These are phyloP conservation scores for Pleurotus tuoliensis DNA, from an alignment of 768 basidiomycete genomes.

Conservation along the genomic window DNA sequence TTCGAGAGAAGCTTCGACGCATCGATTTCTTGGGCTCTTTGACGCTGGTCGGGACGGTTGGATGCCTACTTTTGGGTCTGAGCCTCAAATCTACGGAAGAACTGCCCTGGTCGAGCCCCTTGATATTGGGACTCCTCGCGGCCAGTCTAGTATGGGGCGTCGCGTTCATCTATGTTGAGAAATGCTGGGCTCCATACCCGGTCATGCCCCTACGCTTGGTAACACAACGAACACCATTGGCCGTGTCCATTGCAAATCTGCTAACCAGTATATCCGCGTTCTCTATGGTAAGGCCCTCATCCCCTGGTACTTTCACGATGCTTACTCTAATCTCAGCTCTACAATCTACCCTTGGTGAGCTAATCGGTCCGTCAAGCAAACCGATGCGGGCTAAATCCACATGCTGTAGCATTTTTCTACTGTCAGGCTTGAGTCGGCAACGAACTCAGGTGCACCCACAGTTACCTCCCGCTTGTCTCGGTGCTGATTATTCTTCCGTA, in stretches of 20 bases:
- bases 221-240: constrained; percentile 73
- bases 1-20: constrained; percentile 64
- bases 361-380: background rate
- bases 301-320: constrained; percentile 10
- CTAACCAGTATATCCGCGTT: constrained; percentile 75
- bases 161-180: constrained; percentile 77
- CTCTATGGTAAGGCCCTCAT: constrained; percentile 54
- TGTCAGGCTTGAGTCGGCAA: constrained; percentile 65
- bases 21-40: constrained; percentile 85
- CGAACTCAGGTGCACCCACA: constrained; percentile 57
- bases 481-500: constrained; percentile 12
- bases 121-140: constrained; percentile 64
- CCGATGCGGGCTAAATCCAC: constrained; percentile 6
- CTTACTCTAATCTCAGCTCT: constrained; percentile 44
- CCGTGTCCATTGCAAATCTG: constrained; percentile 77
- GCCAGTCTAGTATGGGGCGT: constrained; percentile 49
- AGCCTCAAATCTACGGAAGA: constrained; percentile 78
- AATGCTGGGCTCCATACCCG: constrained; percentile 73
- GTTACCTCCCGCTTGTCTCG: constrained; percentile 8
- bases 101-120: constrained; percentile 68
- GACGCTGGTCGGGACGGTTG: constrained; percentile 70
- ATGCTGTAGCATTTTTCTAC: constrained; percentile 72
- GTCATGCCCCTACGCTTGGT: constrained; percentile 87
- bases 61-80: constrained; percentile 70
- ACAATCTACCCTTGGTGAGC: constrained; percentile 78